Conservation (phyloP, 2,329 filamentous ascomycete genomes). For the Daldinia sp. region DNA sequence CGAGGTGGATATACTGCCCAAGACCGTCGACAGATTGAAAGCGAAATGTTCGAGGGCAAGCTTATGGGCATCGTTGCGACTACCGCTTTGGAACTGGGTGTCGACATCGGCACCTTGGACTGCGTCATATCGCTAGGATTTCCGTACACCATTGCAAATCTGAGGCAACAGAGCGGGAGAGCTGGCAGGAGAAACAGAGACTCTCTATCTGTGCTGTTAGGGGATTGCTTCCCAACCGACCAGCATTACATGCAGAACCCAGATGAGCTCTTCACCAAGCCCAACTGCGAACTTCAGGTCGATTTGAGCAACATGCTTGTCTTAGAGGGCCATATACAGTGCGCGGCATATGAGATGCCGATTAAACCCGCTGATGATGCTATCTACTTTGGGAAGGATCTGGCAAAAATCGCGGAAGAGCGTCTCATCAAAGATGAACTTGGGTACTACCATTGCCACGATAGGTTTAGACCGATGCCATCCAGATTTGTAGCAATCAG, state of each 20-base stretch:
- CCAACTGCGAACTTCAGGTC: constrained; percentile 88
- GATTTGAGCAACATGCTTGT: constrained; percentile 94
- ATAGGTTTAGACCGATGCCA: constrained; percentile 86
- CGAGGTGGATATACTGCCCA: constrained; percentile 94
- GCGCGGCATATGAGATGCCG: constrained; percentile 94
- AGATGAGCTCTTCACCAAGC: constrained; percentile 90
- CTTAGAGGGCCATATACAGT: constrained; percentile 93
- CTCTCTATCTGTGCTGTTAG: constrained; percentile 88
- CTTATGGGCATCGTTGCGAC: constrained; percentile 94
- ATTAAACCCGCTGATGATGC: constrained; percentile 82
- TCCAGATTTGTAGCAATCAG: constrained; percentile 88
- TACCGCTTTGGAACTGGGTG: constrained; percentile 90
- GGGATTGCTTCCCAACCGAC: constrained; percentile 89
- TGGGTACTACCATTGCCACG: constrained; percentile 91
- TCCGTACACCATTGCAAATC: constrained; percentile 93
- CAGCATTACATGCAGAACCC: constrained; percentile 98
- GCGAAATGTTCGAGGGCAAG: constrained; percentile 96
- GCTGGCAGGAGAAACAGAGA: constrained; percentile 94
- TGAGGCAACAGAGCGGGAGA: constrained; percentile 93
- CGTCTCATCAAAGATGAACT: constrained; percentile 78
- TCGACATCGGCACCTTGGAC: constrained; percentile 94
- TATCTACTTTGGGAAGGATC: constrained; percentile 81
- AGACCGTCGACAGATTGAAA: constrained; percentile 88
- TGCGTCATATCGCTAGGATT: constrained; percentile 95
- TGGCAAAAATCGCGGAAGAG: constrained; percentile 77